These are phyloP conservation scores for Sapria himalayana DNA, from an alignment of 345 rosid genomes.

Conservation along the genomic window DNA sequence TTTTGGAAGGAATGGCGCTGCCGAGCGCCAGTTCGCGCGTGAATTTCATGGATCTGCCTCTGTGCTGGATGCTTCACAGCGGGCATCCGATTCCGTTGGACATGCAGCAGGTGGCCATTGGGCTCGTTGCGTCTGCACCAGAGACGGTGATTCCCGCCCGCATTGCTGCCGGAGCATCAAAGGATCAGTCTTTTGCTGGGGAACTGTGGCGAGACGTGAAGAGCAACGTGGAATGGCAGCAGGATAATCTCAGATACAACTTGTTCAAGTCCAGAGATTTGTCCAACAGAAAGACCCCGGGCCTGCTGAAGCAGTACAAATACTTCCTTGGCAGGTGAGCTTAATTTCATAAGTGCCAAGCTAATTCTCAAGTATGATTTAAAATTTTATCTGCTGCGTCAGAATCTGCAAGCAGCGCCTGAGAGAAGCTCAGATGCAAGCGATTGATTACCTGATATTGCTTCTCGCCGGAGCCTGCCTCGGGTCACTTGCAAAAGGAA, in stretches of 20 bases:
- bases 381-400: conserved; percentile 10
- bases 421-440: conserved; percentile 60
- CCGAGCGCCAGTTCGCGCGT: conserved; percentile 26
- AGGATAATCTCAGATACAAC: conserved; percentile 46
- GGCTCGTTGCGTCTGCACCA: conserved; percentile 9
- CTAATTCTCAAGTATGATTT: background rate
- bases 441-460: conserved; percentile 63
- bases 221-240: conserved; percentile 34
- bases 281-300: conserved; percentile 51
- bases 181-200: conserved; percentile 48
- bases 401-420: conserved; percentile 74
- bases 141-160: conserved; percentile 8
- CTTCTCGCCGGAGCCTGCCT: conserved; percentile 91
- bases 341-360: background rate
- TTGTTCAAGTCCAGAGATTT: conserved; percentile 43
- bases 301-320: conserved; percentile 40
- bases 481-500: conserved; percentile 40
- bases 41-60: conserved; percentile 48
- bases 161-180: conserved; percentile 8
- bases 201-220: conserved; percentile 79
- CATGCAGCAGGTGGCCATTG: conserved; percentile 26
- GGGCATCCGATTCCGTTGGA: conserved; percentile 57
- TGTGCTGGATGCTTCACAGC: conserved; percentile 82
- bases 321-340: conserved; percentile 72
- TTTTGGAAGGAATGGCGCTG: conserved; percentile 60